Evolutionary conservation across 2,329 filamentous ascomycete genomes (phyloP), one percentile per base, ranked within the genome.

Genomic region (Colletotrichum gloeosporioides): DNA sequence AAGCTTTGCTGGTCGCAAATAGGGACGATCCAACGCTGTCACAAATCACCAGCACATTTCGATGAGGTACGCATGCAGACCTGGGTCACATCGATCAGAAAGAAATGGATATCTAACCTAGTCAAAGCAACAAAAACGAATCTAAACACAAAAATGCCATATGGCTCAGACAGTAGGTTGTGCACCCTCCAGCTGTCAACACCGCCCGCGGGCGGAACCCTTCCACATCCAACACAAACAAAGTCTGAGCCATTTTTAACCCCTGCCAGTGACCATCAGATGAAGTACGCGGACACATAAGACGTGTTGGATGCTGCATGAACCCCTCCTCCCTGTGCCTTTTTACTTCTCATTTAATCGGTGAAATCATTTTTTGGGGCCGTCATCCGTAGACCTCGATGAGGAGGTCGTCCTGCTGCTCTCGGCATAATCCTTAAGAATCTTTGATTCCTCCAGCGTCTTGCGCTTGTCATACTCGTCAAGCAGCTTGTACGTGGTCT

Each of bases 401-500:
- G 77, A 78, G 2, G 77, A 78, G 13, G 77, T 77, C n/a, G 74
- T 64, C n/a, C 74, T 49, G 63, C 73, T 76, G 65, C 70, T 76
- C 25, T 36, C 65, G 27, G 75, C 57, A 36, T 69, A 57, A 34
- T 79, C 71, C 32, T 75, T 64, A 5, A 79, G 75, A 39, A 79
- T 77, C 67, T 73, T 71, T 29, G 78, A 71, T 6, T 79, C 77
- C 53, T 78, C 78, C n/a, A 77, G 57, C 13, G 77, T 75, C 64
- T 79, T 72, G n/a, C 72, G 64, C 63, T 59, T 69, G 12, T 77
- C 78, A 29, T 77, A 82, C 29, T 80, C 77, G 25, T 77, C 75
- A 59, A 80, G 78, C 9, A 80, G 64, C 44, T 78, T 78, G n/a
- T 73, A 69, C 29, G 79, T 67, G 10, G 77, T 77, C 55, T 80